Evolutionary conservation across 805 yeast species (phyloP).

Genomic region (Teunomyces pallodes): DNA sequence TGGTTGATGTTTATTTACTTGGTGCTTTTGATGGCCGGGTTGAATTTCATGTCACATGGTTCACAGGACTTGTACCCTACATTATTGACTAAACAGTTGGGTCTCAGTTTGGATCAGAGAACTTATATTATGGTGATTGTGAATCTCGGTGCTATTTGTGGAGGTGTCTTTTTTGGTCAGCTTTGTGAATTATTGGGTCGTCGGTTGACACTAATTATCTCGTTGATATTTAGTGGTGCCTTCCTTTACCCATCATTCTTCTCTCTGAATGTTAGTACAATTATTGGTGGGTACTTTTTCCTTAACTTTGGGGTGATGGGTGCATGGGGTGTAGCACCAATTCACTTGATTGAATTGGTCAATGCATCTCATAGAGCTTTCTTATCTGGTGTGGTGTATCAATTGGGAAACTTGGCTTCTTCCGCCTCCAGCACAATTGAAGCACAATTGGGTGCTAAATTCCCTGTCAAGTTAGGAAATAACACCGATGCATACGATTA

Average conservation of each 20-base stretch:
- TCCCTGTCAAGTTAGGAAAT: conserved; percentile 43
- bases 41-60: conserved; percentile 72
- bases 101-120: conserved; percentile 41
- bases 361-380: conserved; percentile 52
- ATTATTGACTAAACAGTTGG: conserved; percentile 52
- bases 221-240: conserved; percentile 56
- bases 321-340: conserved; percentile 71
- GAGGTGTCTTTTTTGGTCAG: conserved; percentile 63
- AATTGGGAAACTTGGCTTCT: conserved; percentile 70
- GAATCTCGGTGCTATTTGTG: conserved; percentile 64
- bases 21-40: conserved; percentile 55
- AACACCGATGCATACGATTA: conserved; percentile 44
- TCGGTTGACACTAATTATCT: conserved; percentile 51
- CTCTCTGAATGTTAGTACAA: conserved; percentile 11
- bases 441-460: conserved; percentile 56
- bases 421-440: conserved; percentile 73
- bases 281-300: conserved; percentile 62
- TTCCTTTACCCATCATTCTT: conserved; percentile 51
- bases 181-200: conserved; percentile 58
- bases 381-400: conserved; percentile 62
- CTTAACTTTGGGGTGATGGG: conserved; percentile 68
- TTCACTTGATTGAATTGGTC: conserved; percentile 62
- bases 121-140: conserved; percentile 64
- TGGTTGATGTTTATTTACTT: conserved; percentile 34
- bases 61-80: conserved; percentile 75